Evolutionary conservation across 2,329 filamentous ascomycete species (phyloP), one percentile per base, ranked within the genome.

Genomic region (Emergomyces orientalis): DNA sequence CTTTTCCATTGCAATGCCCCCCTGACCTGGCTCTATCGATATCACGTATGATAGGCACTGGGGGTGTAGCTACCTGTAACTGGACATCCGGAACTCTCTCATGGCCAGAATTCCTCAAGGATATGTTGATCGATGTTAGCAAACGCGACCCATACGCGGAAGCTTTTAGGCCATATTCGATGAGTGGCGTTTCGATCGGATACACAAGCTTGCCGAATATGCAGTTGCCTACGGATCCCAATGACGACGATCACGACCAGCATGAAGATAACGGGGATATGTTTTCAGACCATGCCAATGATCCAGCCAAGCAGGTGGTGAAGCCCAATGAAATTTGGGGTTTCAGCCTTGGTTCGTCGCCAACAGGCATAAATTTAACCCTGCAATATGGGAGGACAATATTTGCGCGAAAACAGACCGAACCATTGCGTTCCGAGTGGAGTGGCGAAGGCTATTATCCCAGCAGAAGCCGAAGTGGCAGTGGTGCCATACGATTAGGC

Each of bases 391-490:
- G 69, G 5, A 69, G 75, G 11, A 76, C 74, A 47, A 47, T 78
- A 22, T 78, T 78, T 56, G 73, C 71, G 6, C 71, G 69, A 34
- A 62, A 73, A 4, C 66, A 70, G 2, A 70, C 73, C 55, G 69
- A 76, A 14, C 68, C 67, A 19, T 65, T 70, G 6, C 73, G 69
- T 47, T 75, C 75, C 3, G 74, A 77, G 67, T 78, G 76, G 76
- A 77, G 70, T 60, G 70, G 72, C 6, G 75, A 77, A 52, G 75
- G 74, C 5, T 73, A 78, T 63, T 71, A 72, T 61, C 70, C 74
- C 3, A 65, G 73, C 47, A 67, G 71, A 27, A 54, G 68, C 68
- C 55, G 34, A 22, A 68, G 67, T 22, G 70, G 70, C 51, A 68
- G 68, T 6, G 72, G 74, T 14, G 70, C 72, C 11, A 69, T 78